These are phyloP conservation scores for Schrenkiella parvula DNA, from an alignment of 345 rosid species.

Conservation along the genomic window DNA sequence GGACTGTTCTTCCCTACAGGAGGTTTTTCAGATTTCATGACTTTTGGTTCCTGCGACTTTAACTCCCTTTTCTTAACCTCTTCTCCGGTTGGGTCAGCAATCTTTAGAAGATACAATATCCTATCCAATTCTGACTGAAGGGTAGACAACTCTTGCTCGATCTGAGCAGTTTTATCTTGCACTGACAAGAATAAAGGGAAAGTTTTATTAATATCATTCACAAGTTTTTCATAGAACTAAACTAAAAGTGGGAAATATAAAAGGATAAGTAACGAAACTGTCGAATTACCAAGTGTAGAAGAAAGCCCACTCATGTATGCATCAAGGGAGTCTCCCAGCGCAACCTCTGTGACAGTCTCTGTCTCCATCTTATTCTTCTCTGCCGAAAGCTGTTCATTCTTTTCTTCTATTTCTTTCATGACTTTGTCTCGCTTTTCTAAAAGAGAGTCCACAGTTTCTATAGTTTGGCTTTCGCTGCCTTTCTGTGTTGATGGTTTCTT, in stretches of 20 bases:
- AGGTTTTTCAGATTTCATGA: constrained; percentile 37
- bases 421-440: constrained; percentile 77
- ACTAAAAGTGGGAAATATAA: neutral
- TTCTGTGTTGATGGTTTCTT: constrained; percentile 52
- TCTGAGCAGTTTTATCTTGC: constrained; percentile 53
- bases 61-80: constrained; percentile 58
- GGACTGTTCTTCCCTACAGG: constrained; percentile 27
- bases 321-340: constrained; percentile 80
- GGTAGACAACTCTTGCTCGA: constrained; percentile 61
- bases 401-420: constrained; percentile 60
- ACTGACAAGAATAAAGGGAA: constrained; percentile 40
- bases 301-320: constrained; percentile 91
- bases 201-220: neutral
- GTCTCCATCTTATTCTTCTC: constrained; percentile 65
- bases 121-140: constrained; percentile 75
- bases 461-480: constrained; percentile 49
- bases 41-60: constrained; percentile 40
- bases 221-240: neutral
- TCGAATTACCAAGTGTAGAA: constrained; percentile 63
- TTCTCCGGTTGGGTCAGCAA: constrained; percentile 92
- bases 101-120: constrained; percentile 65
- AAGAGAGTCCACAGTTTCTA: constrained; percentile 92
- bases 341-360: constrained; percentile 47
- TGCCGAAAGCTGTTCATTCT: constrained; percentile 42
- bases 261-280: neutral